Base-by-base conservation (phyloP, 2,329 filamentous ascomycete genomes). In the Cryphonectria nitschkei region DNA sequence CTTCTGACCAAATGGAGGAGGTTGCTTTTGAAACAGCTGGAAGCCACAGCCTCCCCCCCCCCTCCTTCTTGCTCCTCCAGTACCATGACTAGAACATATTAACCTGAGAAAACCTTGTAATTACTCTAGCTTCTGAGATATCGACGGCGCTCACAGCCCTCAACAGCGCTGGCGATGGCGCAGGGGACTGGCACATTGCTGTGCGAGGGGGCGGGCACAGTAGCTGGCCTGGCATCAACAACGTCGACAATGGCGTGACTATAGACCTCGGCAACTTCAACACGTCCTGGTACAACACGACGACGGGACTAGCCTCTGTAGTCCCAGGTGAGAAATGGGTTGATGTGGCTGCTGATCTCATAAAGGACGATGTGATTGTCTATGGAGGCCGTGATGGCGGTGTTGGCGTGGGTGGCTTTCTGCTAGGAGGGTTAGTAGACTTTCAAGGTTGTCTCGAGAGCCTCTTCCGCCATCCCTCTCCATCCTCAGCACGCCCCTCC, bases 171-270 rank as follows among this genome's bases (percentile, higher is more conserved):
- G 73, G 75, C 7, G 70, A 73, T 14, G 75, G 75, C 22, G 74
- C 75, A 0, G 74, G 75, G 0, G 73, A 79, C 63, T 80, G 78
- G 76, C 75, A 77, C 46, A 85, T 87, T 69, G 84, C 85, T 2
- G 79, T 85, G n/a, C 82, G 83, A 54, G 83, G 84, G 71, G 86
- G 85, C 39, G 86, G 85, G 0, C 85, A 87, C 76, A 80, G 81
- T 52, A 78, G 80, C 2, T 81, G 81, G 73, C 75, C 79, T 0
- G 82, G 81, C 19, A 78, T 80, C 4, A 84, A 83, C 19, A 87
- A 81, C 70, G 82, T 82, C 65, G 76, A 79, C 16, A 79, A 78
- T 3, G 83, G 83, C 3, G 76, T 85, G n/a, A 81, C 81, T 2
- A 81, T 87, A 69, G 83, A 85, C 69, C 70, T 87, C 52, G 78